These are phyloP conservation scores for Zanthoxylum bungeanum DNA, from an alignment of 345 rosid genomes.

Conservation along the genomic window DNA sequence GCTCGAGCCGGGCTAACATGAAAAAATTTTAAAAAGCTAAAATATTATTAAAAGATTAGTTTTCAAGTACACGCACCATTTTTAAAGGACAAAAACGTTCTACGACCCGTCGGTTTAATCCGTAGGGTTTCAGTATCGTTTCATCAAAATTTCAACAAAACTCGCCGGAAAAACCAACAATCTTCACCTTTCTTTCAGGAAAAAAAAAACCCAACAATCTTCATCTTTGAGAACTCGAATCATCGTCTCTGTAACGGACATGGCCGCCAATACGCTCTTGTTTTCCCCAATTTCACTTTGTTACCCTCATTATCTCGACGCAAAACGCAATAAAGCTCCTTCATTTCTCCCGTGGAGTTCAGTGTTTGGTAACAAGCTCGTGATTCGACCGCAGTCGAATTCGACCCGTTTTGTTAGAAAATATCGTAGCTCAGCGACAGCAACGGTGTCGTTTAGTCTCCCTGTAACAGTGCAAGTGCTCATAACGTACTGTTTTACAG, in stretches of 20 bases:
- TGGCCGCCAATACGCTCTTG: conserved; percentile 59
- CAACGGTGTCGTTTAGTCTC: conserved; percentile 54
- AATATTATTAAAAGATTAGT: too few relatives aligned
- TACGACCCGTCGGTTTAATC: too few relatives aligned
- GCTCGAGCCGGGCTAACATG: too few relatives aligned
- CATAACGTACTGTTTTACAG: not conserved
- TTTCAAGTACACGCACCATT: too few relatives aligned
- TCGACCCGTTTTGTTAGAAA: conserved; percentile 28
- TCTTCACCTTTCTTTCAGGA: not conserved
- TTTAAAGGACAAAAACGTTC: too few relatives aligned
- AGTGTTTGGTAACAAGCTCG: conserved; percentile 42
- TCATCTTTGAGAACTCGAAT: not conserved
- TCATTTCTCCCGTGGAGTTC: conserved; percentile 31
- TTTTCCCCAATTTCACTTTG: conserved; percentile 39
- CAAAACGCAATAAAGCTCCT: conserved; percentile 17
- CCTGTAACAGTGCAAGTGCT: conserved; percentile 58
- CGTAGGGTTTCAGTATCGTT: not conserved
- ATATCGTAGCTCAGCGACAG: conserved; percentile 31
- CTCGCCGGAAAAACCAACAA: not conserved
- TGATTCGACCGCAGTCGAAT: conserved; percentile 22
- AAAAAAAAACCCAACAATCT: not conserved
- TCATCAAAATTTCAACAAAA: not conserved
- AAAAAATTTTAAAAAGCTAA: too few relatives aligned
- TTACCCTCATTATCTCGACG: conserved; percentile 23
- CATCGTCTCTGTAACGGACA: not conserved